Conservation (phyloP, 305 asterid genomes). For the Fraxinus xanthoxyloides region DNA sequence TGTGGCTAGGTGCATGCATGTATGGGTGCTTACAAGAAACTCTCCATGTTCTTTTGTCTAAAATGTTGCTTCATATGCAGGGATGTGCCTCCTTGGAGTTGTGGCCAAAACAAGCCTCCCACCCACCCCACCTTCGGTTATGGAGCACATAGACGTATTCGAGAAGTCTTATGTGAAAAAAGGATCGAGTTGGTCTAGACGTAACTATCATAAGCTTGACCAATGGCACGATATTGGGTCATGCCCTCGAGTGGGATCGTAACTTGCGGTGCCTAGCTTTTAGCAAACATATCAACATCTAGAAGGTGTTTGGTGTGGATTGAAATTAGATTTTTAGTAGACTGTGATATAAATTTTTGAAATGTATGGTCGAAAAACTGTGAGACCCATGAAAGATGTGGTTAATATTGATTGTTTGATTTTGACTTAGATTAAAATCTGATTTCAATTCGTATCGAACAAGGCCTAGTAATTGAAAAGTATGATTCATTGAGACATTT, state of each 20-base stretch:
- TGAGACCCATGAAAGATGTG: too few relatives aligned
- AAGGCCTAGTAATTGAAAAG: background rate
- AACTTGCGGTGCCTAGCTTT: background rate
- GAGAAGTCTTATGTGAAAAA: background rate
- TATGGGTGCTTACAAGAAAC: slow-evolving; percentile 29
- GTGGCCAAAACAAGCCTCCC: background rate
- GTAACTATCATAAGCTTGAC: background rate
- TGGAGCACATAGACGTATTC: background rate
- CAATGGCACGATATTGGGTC: background rate
- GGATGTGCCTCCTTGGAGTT: background rate
- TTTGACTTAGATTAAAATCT: too few relatives aligned
- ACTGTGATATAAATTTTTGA: too few relatives aligned
- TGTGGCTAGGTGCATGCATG: slow-evolving; percentile 38
- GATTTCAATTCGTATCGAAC: too few relatives aligned
- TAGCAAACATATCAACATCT: background rate
- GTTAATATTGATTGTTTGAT: too few relatives aligned
- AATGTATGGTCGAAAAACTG: too few relatives aligned
- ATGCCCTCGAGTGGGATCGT: background rate
- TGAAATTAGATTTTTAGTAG: too few relatives aligned
- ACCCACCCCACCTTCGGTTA: background rate
- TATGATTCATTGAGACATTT: background rate
- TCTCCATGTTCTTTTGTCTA: slow-evolving; percentile 44
- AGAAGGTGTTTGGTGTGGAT: too few relatives aligned
- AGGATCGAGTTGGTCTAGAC: background rate
- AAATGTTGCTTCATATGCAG: slow-evolving; percentile 35